Evolutionary conservation across 208 protist species (phyloP).

Genomic region (Herpetomonas tarakana): DNA sequence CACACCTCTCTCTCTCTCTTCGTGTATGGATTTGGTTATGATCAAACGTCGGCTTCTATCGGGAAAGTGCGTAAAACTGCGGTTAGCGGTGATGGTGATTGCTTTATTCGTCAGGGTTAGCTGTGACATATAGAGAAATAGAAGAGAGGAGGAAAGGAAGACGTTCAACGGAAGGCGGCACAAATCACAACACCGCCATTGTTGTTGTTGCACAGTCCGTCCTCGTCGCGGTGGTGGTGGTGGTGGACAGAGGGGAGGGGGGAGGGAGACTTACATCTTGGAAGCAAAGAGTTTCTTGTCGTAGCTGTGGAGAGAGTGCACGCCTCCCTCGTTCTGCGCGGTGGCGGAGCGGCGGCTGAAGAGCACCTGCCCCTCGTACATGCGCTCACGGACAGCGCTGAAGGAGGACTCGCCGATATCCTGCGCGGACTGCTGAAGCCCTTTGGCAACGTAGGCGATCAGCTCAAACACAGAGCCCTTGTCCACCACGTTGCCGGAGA

Average conservation of each 20-base stretch:
- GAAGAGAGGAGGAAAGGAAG: no score
- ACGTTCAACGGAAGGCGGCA: no score
- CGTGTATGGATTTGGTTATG: no score
- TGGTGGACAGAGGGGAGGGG: background rate
- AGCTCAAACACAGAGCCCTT: constrained; percentile 88
- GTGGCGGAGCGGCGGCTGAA: constrained; percentile 90
- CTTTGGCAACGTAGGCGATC: constrained; percentile 89
- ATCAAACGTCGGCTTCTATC: no score
- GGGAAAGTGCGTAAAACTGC: no score
- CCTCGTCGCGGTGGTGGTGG: no score
- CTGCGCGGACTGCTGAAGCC: constrained; percentile 92
- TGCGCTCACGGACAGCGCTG: constrained; percentile 70
- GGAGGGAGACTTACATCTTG: constrained; percentile 42
- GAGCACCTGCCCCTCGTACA: constrained; percentile 90
- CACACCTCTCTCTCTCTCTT: no score
- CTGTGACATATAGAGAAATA: no score
- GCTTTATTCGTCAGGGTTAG: no score
- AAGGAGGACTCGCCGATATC: constrained; percentile 90
- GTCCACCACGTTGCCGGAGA: constrained; percentile 89
- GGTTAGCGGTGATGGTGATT: no score
- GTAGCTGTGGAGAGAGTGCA: constrained; percentile 92
- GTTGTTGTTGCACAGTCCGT: no score
- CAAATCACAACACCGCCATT: no score
- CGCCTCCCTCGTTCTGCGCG: constrained; percentile 91
- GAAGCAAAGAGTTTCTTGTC: constrained; percentile 88